phyloP scores from a whole-genome alignment of 1,139 yeast genomes.

The Saccharomyces uvarum region DNA sequence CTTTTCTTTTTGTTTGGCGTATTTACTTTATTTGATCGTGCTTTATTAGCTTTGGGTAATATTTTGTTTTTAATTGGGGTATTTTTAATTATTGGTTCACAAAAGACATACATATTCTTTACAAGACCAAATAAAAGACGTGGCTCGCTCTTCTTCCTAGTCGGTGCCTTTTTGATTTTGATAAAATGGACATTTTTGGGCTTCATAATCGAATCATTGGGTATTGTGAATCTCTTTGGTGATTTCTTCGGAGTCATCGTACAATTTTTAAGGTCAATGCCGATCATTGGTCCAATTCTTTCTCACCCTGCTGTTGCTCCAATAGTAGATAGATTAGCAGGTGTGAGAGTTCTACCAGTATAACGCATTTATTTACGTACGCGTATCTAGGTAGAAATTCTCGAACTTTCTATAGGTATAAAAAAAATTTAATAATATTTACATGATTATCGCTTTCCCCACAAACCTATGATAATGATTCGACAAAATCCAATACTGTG shows the following conservation, averaged over 20 bases:
- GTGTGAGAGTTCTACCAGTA: conserved; percentile 57
- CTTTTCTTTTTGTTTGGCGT: conserved; percentile 76
- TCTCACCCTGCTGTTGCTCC: conserved; percentile 84
- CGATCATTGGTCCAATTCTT: conserved; percentile 78
- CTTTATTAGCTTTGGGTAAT: conserved; percentile 83
- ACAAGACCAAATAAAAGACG: conserved; percentile 80
- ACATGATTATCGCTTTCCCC: conserved; percentile 19
- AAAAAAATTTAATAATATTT: neutral
- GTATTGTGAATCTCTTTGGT: conserved; percentile 83
- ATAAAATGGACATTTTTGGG: conserved; percentile 76
- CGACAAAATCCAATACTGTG: conserved; percentile 41
- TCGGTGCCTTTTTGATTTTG: conserved; percentile 71
- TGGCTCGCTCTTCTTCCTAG: conserved; percentile 70
- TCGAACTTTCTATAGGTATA: conserved; percentile 1
- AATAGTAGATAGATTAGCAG: conserved; percentile 54
- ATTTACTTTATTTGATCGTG: conserved; percentile 80
- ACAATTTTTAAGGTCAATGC: conserved; percentile 82
- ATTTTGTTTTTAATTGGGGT: conserved; percentile 74
- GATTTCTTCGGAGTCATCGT: conserved; percentile 86
- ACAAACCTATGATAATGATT: conserved; percentile 26
- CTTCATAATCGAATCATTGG: conserved; percentile 74
- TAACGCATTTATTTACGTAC: conserved; percentile 20
- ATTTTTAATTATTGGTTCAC: conserved; percentile 78
- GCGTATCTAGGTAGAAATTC: neutral
- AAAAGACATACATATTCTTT: conserved; percentile 74